These are phyloP conservation scores for Hymenoscyphus linearis DNA, from an alignment of 2,329 filamentous ascomycete genomes.

Conservation along the genomic window DNA sequence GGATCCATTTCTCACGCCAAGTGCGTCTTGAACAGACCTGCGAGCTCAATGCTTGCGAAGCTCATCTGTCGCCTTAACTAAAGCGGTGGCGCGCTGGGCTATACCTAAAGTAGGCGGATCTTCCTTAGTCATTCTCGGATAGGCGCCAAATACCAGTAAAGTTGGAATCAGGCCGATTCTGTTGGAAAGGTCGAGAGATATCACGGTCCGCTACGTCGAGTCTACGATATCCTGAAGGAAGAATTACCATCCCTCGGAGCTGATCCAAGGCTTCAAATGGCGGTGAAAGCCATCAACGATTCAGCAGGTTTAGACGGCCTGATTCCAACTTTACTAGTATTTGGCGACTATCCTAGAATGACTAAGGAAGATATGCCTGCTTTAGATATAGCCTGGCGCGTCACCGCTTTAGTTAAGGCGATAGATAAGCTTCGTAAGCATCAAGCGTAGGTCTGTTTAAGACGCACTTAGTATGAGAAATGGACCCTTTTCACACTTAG, in stretches of 20 bases:
- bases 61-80: too few species aligned
- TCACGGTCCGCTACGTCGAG: not conserved
- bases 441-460: not conserved
- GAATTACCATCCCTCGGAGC: constrained; percentile 7
- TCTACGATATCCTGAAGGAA: constrained; percentile 8
- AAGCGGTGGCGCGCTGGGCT: too few species aligned
- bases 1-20: too few species aligned
- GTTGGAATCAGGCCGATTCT: too few species aligned
- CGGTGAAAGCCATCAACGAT: constrained; percentile 15
- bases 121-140: too few species aligned
- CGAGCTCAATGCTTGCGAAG: too few species aligned
- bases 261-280: constrained; percentile 10
- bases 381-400: not conserved
- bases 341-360: constrained; percentile 5
- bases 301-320: constrained; percentile 4
- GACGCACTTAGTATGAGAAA: too few species aligned
- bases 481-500: too few species aligned
- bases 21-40: too few species aligned
- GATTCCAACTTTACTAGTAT: too few species aligned
- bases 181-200: constrained; percentile 7
- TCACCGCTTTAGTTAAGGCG: not conserved
- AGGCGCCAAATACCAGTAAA: too few species aligned
- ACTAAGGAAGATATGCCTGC: not conserved
- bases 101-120: too few species aligned
- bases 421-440: not conserved